Percentiles rank a stretch among this genome's conserved stretches.
phyloP scores from a whole-genome alignment of 2,329 filamentous ascomycete genomes.

The Nemania sp. region DNA sequence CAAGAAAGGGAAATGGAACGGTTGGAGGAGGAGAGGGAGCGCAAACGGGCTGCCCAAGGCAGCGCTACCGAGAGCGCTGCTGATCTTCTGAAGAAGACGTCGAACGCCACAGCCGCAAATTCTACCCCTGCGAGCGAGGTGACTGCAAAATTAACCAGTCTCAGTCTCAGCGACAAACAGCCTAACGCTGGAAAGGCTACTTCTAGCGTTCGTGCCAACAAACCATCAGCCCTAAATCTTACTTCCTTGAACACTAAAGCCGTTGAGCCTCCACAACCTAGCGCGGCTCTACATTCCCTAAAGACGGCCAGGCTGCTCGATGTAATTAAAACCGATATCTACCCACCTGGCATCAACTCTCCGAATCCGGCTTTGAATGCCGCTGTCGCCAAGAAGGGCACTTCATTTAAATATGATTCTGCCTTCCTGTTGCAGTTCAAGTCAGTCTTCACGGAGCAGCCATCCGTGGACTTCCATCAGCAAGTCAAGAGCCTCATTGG shows the following conservation, averaged over 20 bases:
- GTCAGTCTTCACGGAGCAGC: constrained; percentile 95
- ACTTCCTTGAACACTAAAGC: constrained; percentile 83
- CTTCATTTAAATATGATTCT: constrained; percentile 93
- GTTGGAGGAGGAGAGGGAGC: constrained; percentile 77
- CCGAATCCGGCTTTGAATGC: constrained; percentile 92
- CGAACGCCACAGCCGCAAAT: constrained; percentile 52
- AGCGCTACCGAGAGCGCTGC: constrained; percentile 57
- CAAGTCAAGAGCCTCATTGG: constrained; percentile 90
- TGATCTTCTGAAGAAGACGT: constrained; percentile 61
- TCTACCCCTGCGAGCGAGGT: constrained; percentile 59
- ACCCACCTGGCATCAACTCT: constrained; percentile 85
- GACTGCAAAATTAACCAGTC: constrained; percentile 63
- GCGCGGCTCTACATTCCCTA: constrained; percentile 90
- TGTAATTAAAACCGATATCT: constrained; percentile 81
- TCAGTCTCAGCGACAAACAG: constrained; percentile 65
- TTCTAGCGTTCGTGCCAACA: constrained; percentile 69
- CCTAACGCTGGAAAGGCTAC: constrained; percentile 64
- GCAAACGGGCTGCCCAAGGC: constrained; percentile 64
- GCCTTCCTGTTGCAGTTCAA: constrained; percentile 97
- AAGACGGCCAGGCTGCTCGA: constrained; percentile 91
- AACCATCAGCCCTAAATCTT: constrained; percentile 90
- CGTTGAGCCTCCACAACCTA: constrained; percentile 91
- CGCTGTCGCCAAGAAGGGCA: constrained; percentile 81
- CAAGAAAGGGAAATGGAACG: constrained; percentile 79
- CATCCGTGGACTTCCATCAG: constrained; percentile 90